phyloP scores from a whole-genome alignment of 495 filamentous ascomycete species.

The Aspergillus heteromorphus region DNA sequence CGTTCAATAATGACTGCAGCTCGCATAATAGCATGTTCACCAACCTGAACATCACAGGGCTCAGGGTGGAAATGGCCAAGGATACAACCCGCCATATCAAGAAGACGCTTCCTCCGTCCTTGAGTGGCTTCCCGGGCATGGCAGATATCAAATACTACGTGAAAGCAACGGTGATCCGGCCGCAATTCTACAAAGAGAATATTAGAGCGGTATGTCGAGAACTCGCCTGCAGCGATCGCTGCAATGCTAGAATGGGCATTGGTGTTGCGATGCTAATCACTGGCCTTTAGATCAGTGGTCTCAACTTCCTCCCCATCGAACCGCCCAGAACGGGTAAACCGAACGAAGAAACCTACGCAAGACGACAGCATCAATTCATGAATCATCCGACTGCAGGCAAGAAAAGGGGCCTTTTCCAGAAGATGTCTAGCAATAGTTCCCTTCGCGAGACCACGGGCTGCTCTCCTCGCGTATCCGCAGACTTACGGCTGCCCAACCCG shows the following conservation, averaged over 20 bases:
- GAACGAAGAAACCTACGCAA: slow-evolving; percentile 75
- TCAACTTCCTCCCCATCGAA: slow-evolving; percentile 92
- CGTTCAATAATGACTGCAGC: slow-evolving; percentile 85
- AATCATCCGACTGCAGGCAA: slow-evolving; percentile 32
- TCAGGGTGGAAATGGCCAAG: slow-evolving; percentile 54
- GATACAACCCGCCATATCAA: slow-evolving; percentile 64
- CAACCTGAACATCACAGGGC: slow-evolving; percentile 50
- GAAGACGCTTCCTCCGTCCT: slow-evolving; percentile 79
- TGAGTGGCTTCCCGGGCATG: slow-evolving; percentile 72
- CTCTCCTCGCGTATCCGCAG: slow-evolving; percentile 57
- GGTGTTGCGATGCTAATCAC: background rate
- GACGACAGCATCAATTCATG: slow-evolving; percentile 72
- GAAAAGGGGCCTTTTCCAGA: slow-evolving; percentile 54
- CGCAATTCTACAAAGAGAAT: slow-evolving; percentile 81
- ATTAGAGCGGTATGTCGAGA: slow-evolving; percentile 52
- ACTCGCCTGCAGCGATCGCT: background rate
- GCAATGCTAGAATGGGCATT: background rate
- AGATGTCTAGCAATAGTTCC: slow-evolving; percentile 23
- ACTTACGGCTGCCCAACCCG: slow-evolving; percentile 81
- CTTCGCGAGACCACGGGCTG: slow-evolving; percentile 19
- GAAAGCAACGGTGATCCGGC: slow-evolving; percentile 82
- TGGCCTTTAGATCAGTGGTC: slow-evolving; percentile 41
- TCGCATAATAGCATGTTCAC: slow-evolving; percentile 53
- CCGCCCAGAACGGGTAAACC: slow-evolving; percentile 65
- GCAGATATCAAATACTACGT: slow-evolving; percentile 91